phyloP scores from a whole-genome alignment of 2,329 filamentous ascomycete genomes.

The Sarocladium kiliense region DNA sequence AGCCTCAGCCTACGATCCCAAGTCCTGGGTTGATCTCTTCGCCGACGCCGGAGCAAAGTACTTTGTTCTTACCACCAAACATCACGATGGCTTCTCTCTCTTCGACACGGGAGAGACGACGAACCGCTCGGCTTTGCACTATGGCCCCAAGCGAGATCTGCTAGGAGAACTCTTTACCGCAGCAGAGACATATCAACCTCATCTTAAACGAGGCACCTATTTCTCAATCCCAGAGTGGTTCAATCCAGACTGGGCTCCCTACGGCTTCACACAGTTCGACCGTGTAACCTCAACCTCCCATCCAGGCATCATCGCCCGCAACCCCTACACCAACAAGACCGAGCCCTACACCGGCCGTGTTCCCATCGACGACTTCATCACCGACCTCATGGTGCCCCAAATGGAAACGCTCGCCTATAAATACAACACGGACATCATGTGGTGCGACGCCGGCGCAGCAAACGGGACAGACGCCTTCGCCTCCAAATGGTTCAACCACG shows the following conservation, averaged over 20 bases:
- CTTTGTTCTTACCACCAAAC: constrained; percentile 38
- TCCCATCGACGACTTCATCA: constrained; percentile 34
- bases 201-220: constrained; percentile 38
- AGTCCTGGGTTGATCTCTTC: constrained; percentile 49
- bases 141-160: constrained; percentile 35
- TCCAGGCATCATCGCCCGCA: constrained; percentile 31
- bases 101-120: constrained; percentile 34
- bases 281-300: constrained; percentile 24
- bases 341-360: constrained; percentile 39
- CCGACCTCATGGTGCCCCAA: constrained; percentile 39
- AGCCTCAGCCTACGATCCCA: constrained; percentile 41
- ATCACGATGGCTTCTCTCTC: constrained; percentile 15
- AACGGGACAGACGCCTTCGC: constrained; percentile 37
- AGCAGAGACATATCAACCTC: constrained; percentile 33
- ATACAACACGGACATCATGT: constrained; percentile 42
- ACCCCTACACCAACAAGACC: constrained; percentile 35
- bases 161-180: constrained; percentile 38
- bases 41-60: constrained; percentile 45
- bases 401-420: constrained; percentile 38
- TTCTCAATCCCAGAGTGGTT: constrained; percentile 46
- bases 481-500: constrained; percentile 35
- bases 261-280: constrained; percentile 33
- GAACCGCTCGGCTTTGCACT: constrained; percentile 34
- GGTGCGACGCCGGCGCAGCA: constrained; percentile 41
- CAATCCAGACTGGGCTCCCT: constrained; percentile 38